These are phyloP conservation scores for Dimocarpus longan DNA, from an alignment of 345 rosid genomes.

Conservation along the genomic window DNA sequence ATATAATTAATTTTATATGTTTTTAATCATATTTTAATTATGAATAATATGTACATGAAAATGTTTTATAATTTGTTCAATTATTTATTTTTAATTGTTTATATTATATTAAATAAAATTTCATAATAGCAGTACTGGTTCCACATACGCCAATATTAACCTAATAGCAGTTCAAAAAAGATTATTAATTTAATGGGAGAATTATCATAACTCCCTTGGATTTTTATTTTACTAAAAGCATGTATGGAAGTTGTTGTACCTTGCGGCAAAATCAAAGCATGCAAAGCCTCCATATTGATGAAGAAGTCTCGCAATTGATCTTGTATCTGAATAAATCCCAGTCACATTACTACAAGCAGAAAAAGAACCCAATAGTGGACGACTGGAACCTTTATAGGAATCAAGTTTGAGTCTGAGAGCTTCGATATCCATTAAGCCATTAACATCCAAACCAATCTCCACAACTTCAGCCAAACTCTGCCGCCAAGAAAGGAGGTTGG, in stretches of 20 bases:
- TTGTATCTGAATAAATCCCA: constrained; percentile 47
- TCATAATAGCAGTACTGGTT: too few species aligned
- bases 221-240: too few species aligned
- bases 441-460: constrained; percentile 45
- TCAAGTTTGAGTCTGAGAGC: constrained; percentile 33
- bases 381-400: constrained; percentile 20
- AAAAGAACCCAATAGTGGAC: constrained; percentile 60
- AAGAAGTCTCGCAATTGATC: constrained; percentile 49
- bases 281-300: constrained; percentile 55
- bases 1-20: too few species aligned
- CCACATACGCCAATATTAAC: too few species aligned
- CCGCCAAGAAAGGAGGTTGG: constrained; percentile 66
- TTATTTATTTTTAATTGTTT: too few species aligned
- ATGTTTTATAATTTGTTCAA: too few species aligned
- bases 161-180: too few species aligned
- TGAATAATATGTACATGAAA: too few species aligned
- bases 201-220: too few species aligned
- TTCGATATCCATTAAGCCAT: constrained; percentile 41
- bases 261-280: constrained; percentile 69
- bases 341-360: constrained; percentile 71
- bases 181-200: too few species aligned
- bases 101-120: too few species aligned
- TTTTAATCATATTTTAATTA: too few species aligned
- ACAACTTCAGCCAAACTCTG: constrained; percentile 63
- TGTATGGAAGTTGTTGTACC: constrained; percentile 28